Evolutionary conservation across 1,284 basidiomycete species (phyloP), one percentile per base, ranked within the genome.

Genomic region (Chiua sp.): DNA sequence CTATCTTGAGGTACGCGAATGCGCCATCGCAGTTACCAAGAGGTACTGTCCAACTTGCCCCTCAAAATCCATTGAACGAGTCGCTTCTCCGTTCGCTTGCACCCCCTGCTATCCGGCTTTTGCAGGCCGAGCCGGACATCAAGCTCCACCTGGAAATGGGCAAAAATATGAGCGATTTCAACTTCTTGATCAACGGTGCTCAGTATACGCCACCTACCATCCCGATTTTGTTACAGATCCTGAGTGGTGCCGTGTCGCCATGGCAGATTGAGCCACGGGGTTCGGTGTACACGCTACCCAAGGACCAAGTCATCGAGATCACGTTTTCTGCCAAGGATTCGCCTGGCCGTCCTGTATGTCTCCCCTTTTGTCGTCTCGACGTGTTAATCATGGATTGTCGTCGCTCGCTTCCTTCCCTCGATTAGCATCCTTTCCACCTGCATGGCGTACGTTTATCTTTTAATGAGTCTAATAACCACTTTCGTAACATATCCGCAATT

Each of bases 181-280:
- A 61, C 51, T 62, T 64, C 20, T n/a, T 63, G 2, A 64, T 80
- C 50, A 79, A 77, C 48, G 71, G 70, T 7, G 66, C 58, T 5
- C 53, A 68, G 3, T 81, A 73, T 56, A 61, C 57, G 18, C 68
- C 80, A 13, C 81, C 80, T 0, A 73, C 62, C 5, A 71, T 74
- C 2, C 81, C 80, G 1, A 77, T 81, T 0, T 71, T 82, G 26
- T 70, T 84, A 13, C 82, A 84, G 57, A 77, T 84, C 47, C 61
- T 83, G 42, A 80, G 77, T 59, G 81, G 81, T 7, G 69, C 74
- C 0, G 61, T 68, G 47, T 65, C 70, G 7, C 74, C 79, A 33
- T 68, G 71, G 35, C 68, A 77, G n/a, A 67, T 83, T 48, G 72
- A 81, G 12, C 80, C 80, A 4, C 50, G 57, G 11, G 80, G 77